Percentiles rank a stretch among this genome's conserved stretches.
Conservation (phyloP, 805 yeast genomes). For the Cyberlindnera mycetangii region DNA sequence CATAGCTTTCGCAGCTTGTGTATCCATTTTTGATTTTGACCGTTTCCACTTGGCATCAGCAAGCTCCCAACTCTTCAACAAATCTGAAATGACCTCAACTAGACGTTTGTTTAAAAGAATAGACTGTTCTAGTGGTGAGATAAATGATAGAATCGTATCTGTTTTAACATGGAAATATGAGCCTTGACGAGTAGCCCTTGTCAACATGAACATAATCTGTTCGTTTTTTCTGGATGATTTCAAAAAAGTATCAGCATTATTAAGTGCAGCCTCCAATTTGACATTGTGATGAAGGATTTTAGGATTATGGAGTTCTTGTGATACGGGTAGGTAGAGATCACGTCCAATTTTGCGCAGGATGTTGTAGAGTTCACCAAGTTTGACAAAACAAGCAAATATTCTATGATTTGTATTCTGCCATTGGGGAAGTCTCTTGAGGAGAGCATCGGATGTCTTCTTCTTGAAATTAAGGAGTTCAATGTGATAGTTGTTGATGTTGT, state of each 20-base stretch:
- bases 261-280: conserved; percentile 28
- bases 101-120: conserved; percentile 11
- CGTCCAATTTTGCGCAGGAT: conserved; percentile 40
- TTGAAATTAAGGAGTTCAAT: conserved; percentile 28
- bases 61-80: conserved; percentile 22
- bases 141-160: conserved; percentile 34
- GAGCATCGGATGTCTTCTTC: conserved; percentile 18
- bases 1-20: neutral
- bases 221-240: conserved; percentile 41
- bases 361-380: conserved; percentile 43
- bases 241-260: conserved; percentile 36
- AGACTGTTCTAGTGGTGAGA: conserved; percentile 9
- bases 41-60: conserved; percentile 12
- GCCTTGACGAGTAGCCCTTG: conserved; percentile 39
- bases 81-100: conserved; percentile 7
- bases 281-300: conserved; percentile 32
- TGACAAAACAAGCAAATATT: conserved; percentile 35
- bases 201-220: conserved; percentile 39
- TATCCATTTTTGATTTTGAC: conserved; percentile 6
- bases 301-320: conserved; percentile 38
- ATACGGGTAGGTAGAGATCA: conserved; percentile 37
- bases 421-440: conserved; percentile 32
- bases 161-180: conserved; percentile 33
- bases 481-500: conserved; percentile 21
- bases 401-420: conserved; percentile 45